Percentiles rank a stretch among this genome's conserved stretches.
Evolutionary conservation across 805 yeast species (phyloP).

Genomic region (Candida odintsovae): DNA sequence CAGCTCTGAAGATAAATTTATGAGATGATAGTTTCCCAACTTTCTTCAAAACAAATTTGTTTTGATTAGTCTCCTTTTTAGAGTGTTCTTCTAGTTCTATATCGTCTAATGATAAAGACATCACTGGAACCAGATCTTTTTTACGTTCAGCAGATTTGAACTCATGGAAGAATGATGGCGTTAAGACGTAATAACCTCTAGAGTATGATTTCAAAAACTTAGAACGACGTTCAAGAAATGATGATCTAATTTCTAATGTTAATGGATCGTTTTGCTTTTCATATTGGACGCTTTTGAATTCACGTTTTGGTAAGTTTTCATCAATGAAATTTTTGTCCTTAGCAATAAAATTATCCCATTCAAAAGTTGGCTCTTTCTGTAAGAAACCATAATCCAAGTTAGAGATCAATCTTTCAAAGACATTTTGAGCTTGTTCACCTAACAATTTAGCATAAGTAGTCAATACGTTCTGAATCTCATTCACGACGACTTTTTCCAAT

Average conservation of each 20-base stretch:
- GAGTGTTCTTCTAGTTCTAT: constrained; percentile 83
- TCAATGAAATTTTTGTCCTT: constrained; percentile 70
- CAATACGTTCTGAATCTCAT: constrained; percentile 80
- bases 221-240: constrained; percentile 82
- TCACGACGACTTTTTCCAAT: constrained; percentile 79
- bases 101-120: constrained; percentile 74
- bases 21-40: constrained; percentile 77
- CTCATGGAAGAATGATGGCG: constrained; percentile 86
- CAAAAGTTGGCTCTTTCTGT: constrained; percentile 71
- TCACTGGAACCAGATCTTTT: constrained; percentile 74
- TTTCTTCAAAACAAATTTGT: constrained; percentile 77
- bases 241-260: constrained; percentile 64
- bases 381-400: constrained; percentile 65
- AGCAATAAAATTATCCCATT: constrained; percentile 81
- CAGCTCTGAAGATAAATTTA: constrained; percentile 94
- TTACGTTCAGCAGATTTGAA: constrained; percentile 79
- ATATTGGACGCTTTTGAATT: constrained; percentile 54
- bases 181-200: constrained; percentile 84
- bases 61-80: constrained; percentile 55
- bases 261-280: constrained; percentile 65
- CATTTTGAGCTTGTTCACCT: constrained; percentile 68
- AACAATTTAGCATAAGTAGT: constrained; percentile 64
- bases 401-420: constrained; percentile 60
- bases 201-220: constrained; percentile 90
- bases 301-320: constrained; percentile 55